Base-by-base conservation (phyloP, 148 eudicot genomes). In the Tetragonia tetragonoides region DNA sequence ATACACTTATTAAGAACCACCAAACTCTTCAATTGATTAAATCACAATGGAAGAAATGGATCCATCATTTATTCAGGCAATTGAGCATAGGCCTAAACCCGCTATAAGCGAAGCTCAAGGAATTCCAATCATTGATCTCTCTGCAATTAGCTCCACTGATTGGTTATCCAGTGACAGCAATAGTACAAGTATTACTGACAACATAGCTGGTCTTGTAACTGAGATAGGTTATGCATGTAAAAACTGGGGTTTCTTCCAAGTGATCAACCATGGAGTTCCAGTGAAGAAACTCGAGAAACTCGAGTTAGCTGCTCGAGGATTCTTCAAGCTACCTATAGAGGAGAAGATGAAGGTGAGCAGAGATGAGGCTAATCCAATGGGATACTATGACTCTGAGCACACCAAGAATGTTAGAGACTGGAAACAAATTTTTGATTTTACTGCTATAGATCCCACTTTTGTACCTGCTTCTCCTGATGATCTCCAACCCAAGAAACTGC, bases 191-290 rank as follows among this genome's bases (percentile, higher is more conserved):
- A 20, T 17, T 57, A 17, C 39, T 24, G 46, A 5, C 10, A 21
- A 57, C 60, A 42, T 72, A 2, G 17, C 44, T 3, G 34, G 9
- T 53, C 81, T 83, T 3, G 77, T 83, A 46, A 39, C 72, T 6
- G 75, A 80, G 46, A 84, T 84, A 5, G 76, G 87, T 5, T 60
- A 83, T 3, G 89, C 92, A 1, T 81, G 88, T 60, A 23, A 72
- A 37, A 67, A 80, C 5, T 89, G 90, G 92, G 89, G 92, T 2
- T 89, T 89, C 78, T 89, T 89, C 53, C 90, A 89, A 68, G 89
- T 89, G 75, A 81, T 82, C 77, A 89, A 89, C 83, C 92, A 89
- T 28, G 87, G 90, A 0, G 88, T 89, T 24, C 84, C 87, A 15
- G 9, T 72, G 7, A 70, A 70, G 68, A 81, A 75, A 57, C 80